Evolutionary conservation across 1,284 basidiomycete species (phyloP).

Genomic region (Pseudozyma hubeiensis): DNA sequence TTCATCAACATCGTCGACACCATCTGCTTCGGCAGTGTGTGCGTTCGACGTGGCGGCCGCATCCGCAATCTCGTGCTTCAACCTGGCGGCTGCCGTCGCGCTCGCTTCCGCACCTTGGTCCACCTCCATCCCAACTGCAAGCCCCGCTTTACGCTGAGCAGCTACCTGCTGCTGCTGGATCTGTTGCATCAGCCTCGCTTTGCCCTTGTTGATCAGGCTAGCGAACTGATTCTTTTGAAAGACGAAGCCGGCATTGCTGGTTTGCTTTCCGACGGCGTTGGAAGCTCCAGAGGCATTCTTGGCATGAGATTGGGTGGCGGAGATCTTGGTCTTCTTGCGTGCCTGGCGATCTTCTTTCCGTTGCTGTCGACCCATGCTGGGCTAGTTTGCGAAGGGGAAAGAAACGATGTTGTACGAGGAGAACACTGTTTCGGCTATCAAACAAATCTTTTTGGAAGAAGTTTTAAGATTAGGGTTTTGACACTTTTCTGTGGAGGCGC

Average conservation of each 20-base stretch:
- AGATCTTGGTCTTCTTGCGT: slow-evolving; percentile 42
- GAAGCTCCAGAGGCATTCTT: slow-evolving; percentile 7
- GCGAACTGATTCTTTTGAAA: slow-evolving; percentile 46
- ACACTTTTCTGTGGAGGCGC: neutral
- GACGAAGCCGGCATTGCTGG: slow-evolving; percentile 38
- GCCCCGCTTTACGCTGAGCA: slow-evolving; percentile 7
- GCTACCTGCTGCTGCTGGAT: slow-evolving; percentile 26
- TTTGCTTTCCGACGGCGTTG: slow-evolving; percentile 29
- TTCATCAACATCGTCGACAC: neutral
- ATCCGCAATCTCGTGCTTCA: slow-evolving; percentile 24
- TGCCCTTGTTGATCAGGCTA: slow-evolving; percentile 44
- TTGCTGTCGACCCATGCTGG: slow-evolving; percentile 33
- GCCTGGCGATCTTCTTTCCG: slow-evolving; percentile 44
- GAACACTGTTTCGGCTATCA: neutral
- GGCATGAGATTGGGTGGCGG: slow-evolving; percentile 27
- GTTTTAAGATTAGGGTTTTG: slow-evolving; percentile 18
- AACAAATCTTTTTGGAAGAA: neutral
- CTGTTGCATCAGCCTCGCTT: slow-evolving; percentile 33
- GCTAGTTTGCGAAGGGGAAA: neutral
- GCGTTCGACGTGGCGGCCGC: slow-evolving; percentile 35
- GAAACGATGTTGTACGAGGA: slow-evolving; percentile 6
- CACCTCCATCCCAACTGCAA: slow-evolving; percentile 3
- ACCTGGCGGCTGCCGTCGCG: slow-evolving; percentile 12
- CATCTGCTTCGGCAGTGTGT: neutral
- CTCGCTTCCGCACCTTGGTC: slow-evolving; percentile 13